Evolutionary conservation across 2,329 filamentous ascomycete species (phyloP).

Genomic region (Westerdykella sp.): DNA sequence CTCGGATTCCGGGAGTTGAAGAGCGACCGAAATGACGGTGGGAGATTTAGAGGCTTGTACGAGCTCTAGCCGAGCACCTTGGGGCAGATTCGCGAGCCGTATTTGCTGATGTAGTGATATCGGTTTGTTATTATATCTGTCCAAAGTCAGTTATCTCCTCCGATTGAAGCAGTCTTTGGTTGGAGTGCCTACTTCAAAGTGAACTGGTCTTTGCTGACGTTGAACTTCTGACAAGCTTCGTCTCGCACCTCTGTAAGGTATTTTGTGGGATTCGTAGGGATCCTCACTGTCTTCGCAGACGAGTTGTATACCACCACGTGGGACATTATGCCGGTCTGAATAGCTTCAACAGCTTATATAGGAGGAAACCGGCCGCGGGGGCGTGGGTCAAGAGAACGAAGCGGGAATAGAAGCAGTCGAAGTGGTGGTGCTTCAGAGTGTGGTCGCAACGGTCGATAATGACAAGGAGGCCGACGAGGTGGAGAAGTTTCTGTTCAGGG

Average conservation of each 20-base stretch:
- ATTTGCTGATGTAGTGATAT: constrained; percentile 81
- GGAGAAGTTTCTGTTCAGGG: constrained; percentile 29
- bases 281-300: constrained; percentile 65
- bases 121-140: constrained; percentile 63
- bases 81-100: constrained; percentile 71
- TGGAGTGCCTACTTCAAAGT: constrained; percentile 63
- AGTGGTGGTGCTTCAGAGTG: constrained; percentile 18
- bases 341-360: constrained; percentile 22
- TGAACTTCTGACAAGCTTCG: constrained; percentile 81
- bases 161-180: constrained; percentile 3
- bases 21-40: constrained; percentile 77
- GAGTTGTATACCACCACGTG: constrained; percentile 84
- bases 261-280: constrained; percentile 78
- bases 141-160: constrained; percentile 8
- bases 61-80: constrained; percentile 88
- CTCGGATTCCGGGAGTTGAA: constrained; percentile 73
- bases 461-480: constrained; percentile 26
- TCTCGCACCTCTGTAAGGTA: constrained; percentile 79
- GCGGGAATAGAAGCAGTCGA: constrained; percentile 24
- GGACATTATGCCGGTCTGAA: constrained; percentile 61
- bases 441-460: constrained; percentile 24
- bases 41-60: constrained; percentile 81
- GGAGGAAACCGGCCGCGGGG: constrained; percentile 18
- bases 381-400: constrained; percentile 21
- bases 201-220: constrained; percentile 65